Conservation (phyloP, 2,329 filamentous ascomycete species). For the Talaromyces sp. region DNA sequence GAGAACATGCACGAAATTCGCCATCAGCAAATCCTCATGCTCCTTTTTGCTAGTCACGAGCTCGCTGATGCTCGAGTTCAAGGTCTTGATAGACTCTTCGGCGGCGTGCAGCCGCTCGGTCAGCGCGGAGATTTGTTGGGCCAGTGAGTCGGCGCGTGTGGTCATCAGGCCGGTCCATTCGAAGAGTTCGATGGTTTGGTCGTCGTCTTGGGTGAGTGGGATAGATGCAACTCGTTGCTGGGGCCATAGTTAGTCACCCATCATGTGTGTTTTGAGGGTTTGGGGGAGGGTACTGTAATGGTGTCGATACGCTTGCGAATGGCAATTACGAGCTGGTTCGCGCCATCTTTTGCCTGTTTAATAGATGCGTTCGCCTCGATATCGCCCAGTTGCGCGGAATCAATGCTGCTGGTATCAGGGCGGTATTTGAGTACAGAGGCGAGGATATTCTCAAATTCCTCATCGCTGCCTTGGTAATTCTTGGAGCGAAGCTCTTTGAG, state of each 20-base stretch:
- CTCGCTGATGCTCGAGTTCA: conserved; percentile 53
- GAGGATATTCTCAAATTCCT: conserved; percentile 38
- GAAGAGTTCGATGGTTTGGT: conserved; percentile 51
- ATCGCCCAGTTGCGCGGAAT: conserved; percentile 13
- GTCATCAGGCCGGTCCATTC: conserved; percentile 52
- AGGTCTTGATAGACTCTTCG: conserved; percentile 45
- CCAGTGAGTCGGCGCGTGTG: conserved; percentile 37
- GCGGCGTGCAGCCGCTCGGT: conserved; percentile 39
- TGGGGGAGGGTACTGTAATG: conserved; percentile 39
- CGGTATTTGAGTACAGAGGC: conserved; percentile 28
- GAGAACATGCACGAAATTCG: conserved; percentile 53
- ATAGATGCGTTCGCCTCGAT: conserved; percentile 30
- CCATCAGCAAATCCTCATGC: conserved; percentile 53
- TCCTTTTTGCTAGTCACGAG: conserved; percentile 53
- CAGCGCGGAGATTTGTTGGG: conserved; percentile 37
- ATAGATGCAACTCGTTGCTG: conserved; percentile 53
- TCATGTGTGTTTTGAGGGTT: conserved; percentile 4
- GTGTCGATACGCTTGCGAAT: conserved; percentile 41
- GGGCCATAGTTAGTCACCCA: conserved; percentile 14
- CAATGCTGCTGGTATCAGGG: conserved; percentile 12
- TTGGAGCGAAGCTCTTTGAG: conserved; percentile 36
- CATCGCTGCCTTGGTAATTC: conserved; percentile 38
- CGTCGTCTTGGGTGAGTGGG: conserved; percentile 47
- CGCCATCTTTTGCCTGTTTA: conserved; percentile 17
- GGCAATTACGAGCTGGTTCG: conserved; percentile 34